These are phyloP conservation scores for Fraxinus americana DNA, from an alignment of 257 asterid genomes.

Conservation along the genomic window DNA sequence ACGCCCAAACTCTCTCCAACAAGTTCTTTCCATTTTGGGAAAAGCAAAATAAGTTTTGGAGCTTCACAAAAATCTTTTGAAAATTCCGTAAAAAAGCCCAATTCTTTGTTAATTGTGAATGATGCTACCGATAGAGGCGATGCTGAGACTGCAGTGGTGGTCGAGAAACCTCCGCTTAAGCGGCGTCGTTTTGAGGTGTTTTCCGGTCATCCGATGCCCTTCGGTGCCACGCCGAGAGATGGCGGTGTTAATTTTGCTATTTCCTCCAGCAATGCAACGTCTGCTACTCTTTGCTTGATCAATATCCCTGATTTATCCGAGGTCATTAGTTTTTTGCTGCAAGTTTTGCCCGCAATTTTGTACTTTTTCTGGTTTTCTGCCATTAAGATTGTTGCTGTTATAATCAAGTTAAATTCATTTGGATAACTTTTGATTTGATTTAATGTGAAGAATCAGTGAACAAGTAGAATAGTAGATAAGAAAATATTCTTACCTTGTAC, in stretches of 20 bases:
- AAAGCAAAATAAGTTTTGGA: slow-evolving; percentile 17
- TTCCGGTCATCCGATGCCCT: slow-evolving; percentile 77
- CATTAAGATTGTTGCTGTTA: neutral
- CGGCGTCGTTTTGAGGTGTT: slow-evolving; percentile 57
- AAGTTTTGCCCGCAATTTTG: neutral
- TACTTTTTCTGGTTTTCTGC: neutral
- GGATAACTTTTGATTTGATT: neutral
- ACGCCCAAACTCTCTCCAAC: slow-evolving; percentile 19
- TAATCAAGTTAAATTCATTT: neutral
- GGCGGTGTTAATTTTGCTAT: slow-evolving; percentile 89
- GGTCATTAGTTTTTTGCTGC: slow-evolving; percentile 38
- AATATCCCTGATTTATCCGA: slow-evolving; percentile 57
- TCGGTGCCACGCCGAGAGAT: slow-evolving; percentile 81
- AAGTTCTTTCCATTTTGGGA: neutral
- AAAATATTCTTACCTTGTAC: neutral
- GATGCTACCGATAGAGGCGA: slow-evolving; percentile 47
- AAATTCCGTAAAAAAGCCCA: slow-evolving; percentile 12
- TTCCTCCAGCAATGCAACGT: slow-evolving; percentile 67
- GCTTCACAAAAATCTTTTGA: slow-evolving; percentile 17
- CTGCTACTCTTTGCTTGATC: slow-evolving; percentile 77
- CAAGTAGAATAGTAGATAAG: neutral
- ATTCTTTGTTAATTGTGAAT: slow-evolving; percentile 22
- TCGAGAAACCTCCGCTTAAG: slow-evolving; percentile 53
- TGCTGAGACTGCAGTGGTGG: slow-evolving; percentile 61
- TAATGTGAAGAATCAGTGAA: neutral